phyloP scores from a whole-genome alignment of 2,329 filamentous ascomycete species.

The Fusarium abutilonis region DNA sequence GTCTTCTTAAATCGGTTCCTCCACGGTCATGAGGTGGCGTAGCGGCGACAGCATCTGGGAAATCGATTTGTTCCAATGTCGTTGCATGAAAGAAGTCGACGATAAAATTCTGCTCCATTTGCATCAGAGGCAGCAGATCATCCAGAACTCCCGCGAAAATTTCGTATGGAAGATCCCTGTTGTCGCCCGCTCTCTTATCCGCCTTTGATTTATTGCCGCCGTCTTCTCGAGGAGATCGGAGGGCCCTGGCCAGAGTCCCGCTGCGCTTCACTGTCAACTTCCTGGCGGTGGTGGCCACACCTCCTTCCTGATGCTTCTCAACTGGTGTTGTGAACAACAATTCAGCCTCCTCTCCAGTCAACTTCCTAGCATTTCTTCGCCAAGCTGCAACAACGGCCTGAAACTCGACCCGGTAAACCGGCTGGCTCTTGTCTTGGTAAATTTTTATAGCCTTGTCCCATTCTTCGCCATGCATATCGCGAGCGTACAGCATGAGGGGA shows the following conservation, averaged over 20 bases:
- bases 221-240: constrained; percentile 75
- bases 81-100: constrained; percentile 97
- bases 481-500: constrained; percentile 85
- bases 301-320: constrained; percentile 87
- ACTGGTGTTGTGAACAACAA: constrained; percentile 85
- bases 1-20: constrained; percentile 76
- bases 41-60: constrained; percentile 79
- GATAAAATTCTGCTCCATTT: constrained; percentile 96
- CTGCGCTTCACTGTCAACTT: constrained; percentile 95
- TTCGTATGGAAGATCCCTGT: constrained; percentile 78
- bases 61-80: constrained; percentile 83
- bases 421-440: constrained; percentile 80
- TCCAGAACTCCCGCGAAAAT: constrained; percentile 83
- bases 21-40: constrained; percentile 73
- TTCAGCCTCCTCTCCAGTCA: constrained; percentile 79
- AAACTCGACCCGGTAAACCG: constrained; percentile 85
- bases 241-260: constrained; percentile 81
- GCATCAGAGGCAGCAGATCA: constrained; percentile 82
- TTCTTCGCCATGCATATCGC: constrained; percentile 82
- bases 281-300: constrained; percentile 75
- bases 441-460: constrained; percentile 83
- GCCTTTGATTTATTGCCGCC: constrained; percentile 59
- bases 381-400: constrained; percentile 79
- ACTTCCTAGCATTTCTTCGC: constrained; percentile 81
- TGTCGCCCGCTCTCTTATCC: constrained; percentile 70